A percentile compares a stretch with the other conserved stretches of the same genome.
Conservation (phyloP, 73 alveolate genomes). For the Paramecium caudatum region DNA sequence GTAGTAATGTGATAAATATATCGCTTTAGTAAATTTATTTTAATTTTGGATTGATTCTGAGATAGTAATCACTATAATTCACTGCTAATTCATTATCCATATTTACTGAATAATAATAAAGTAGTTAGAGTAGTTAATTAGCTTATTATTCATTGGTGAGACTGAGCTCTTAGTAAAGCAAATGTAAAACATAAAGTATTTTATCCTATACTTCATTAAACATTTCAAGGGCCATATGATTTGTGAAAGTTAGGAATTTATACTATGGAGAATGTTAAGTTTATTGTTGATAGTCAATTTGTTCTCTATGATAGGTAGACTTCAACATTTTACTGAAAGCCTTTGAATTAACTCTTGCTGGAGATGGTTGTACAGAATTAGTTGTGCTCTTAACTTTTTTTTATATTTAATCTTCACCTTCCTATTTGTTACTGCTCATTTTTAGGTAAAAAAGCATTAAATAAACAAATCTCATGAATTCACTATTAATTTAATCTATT, state of each 20-base stretch:
- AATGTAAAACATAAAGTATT: constrained; percentile 62
- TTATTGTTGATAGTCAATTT: not conserved
- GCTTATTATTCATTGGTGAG: constrained; percentile 43
- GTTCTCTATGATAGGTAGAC: constrained; percentile 22
- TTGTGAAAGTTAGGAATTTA: not conserved
- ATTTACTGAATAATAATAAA: constrained; percentile 70
- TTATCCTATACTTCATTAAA: constrained; percentile 65
- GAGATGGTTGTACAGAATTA: constrained; percentile 8
- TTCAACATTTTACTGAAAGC: not conserved
- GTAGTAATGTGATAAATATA: constrained; percentile 14
- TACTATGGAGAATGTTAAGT: not conserved
- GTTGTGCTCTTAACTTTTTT: not conserved
- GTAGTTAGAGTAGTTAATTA: constrained; percentile 23
- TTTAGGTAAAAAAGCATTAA: constrained; percentile 37
- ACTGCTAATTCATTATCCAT: constrained; percentile 64
- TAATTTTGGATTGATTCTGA: constrained; percentile 61
- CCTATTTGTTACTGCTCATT: constrained; percentile 26
- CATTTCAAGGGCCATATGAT: constrained; percentile 73
- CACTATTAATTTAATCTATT: not conserved
- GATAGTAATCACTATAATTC: constrained; percentile 65
- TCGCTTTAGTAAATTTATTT: constrained; percentile 36
- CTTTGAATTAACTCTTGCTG: constrained; percentile 16
- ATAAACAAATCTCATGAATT: constrained; percentile 38
- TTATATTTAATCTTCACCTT: constrained; percentile 29
- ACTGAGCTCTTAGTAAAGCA: constrained; percentile 62